These are phyloP conservation scores for Vaccinium macrocarpon DNA, from an alignment of 148 eudicot species.

Conservation along the genomic window DNA sequence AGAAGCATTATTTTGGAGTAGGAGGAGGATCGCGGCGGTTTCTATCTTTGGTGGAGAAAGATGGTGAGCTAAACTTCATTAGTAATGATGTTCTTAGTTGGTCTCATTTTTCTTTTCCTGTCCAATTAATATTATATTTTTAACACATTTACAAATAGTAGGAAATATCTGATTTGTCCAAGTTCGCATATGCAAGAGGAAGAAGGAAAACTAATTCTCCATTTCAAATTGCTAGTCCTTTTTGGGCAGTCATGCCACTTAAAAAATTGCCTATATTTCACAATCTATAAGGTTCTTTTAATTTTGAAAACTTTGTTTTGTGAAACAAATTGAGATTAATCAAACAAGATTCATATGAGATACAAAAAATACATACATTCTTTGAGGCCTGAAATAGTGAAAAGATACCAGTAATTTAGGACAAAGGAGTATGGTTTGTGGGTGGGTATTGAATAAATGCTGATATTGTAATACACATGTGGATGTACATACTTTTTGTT, in stretches of 20 bases:
- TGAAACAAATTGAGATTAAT: too few relatives aligned
- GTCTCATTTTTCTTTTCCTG: not conserved
- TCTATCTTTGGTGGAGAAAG: conserved; percentile 75
- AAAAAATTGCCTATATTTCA: too few relatives aligned
- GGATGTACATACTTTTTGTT: not conserved
- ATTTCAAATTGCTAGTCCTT: too few relatives aligned
- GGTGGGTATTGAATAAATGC: not conserved
- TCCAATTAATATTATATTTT: not conserved
- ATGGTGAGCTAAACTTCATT: conserved; percentile 48
- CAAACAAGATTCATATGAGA: too few relatives aligned
- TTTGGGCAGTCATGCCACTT: too few relatives aligned
- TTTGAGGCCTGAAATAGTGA: too few relatives aligned
- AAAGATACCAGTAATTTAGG: too few relatives aligned
- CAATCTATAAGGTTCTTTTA: too few relatives aligned
- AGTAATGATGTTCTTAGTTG: not conserved
- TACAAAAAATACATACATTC: too few relatives aligned
- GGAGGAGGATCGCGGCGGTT: conserved; percentile 95
- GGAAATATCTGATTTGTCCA: not conserved
- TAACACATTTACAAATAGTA: not conserved
- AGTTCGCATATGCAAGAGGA: not conserved
- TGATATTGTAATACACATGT: not conserved
- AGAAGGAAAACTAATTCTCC: not conserved
- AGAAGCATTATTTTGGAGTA: conserved; percentile 95
- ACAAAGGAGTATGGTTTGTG: not conserved
- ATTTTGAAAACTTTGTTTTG: too few relatives aligned